Evolutionary conservation across 495 filamentous ascomycete species (phyloP).

Genomic region (Amorphotheca resinae): DNA sequence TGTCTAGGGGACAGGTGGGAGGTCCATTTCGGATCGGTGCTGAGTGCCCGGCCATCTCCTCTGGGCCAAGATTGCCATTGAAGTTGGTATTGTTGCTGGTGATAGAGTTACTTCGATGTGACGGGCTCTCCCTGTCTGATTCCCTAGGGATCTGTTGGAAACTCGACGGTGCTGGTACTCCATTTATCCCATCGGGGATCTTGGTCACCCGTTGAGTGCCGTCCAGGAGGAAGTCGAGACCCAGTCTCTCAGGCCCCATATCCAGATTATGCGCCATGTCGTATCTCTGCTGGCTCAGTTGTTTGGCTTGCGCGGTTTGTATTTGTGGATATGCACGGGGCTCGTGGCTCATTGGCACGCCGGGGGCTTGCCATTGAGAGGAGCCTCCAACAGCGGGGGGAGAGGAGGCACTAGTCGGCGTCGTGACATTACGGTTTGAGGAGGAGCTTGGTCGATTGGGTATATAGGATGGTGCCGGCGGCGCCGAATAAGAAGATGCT

Average conservation of each 20-base stretch:
- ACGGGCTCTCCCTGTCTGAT: slow-evolving; percentile 21
- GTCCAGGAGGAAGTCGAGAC: slow-evolving; percentile 56
- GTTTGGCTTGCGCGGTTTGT: slow-evolving; percentile 14
- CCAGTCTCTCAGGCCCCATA: slow-evolving; percentile 47
- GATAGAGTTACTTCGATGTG: slow-evolving; percentile 16
- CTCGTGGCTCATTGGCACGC: slow-evolving; percentile 10
- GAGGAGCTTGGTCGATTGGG: slow-evolving; percentile 16
- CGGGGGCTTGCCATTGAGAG: slow-evolving; percentile 13
- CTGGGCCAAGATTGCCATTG: background rate
- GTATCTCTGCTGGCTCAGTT: slow-evolving; percentile 39
- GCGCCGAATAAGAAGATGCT: slow-evolving; percentile 7
- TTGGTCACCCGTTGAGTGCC: slow-evolving; percentile 23
- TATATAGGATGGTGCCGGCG: slow-evolving; percentile 6
- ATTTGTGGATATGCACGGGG: slow-evolving; percentile 1
- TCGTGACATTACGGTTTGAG: slow-evolving; percentile 21
- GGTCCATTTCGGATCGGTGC: slow-evolving; percentile 44
- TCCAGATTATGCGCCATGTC: slow-evolving; percentile 43
- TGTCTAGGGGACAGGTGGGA: slow-evolving; percentile 62
- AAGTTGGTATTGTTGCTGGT: slow-evolving; percentile 4
- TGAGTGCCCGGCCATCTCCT: slow-evolving; percentile 15
- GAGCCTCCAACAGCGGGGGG: slow-evolving; percentile 12
- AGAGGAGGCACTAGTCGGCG: slow-evolving; percentile 27
- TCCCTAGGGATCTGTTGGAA: slow-evolving; percentile 21
- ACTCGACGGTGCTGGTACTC: slow-evolving; percentile 20
- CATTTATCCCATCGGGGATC: slow-evolving; percentile 16